Conservation (phyloP, 1,284 basidiomycete genomes). For the Rugiboletus extremiorientalis region DNA sequence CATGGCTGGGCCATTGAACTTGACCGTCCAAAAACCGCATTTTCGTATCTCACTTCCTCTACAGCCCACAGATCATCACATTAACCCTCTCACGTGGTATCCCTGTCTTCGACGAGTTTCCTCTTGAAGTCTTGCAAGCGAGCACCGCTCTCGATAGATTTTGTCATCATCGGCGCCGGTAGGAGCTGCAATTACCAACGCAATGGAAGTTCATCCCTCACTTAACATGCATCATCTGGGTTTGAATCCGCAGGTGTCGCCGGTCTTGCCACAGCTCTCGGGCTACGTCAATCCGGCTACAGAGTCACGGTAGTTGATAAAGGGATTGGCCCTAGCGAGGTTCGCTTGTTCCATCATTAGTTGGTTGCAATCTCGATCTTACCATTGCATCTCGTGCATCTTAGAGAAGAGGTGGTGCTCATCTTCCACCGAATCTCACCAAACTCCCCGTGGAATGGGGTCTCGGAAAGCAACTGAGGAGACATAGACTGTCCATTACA, state of each 20-base stretch:
- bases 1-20: no score
- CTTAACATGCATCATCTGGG: background rate
- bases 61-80: background rate
- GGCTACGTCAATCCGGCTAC: conserved; percentile 50
- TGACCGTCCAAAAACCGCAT: conserved; percentile 24
- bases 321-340: conserved; percentile 27
- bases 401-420: conserved; percentile 42
- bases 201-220: background rate
- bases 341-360: conserved; percentile 1
- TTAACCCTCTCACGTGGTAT: background rate
- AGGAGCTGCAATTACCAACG: background rate
- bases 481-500: conserved; percentile 33
- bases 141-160: conserved; percentile 39
- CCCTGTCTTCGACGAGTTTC: background rate
- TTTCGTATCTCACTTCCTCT: background rate
- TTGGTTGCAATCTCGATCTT: background rate
- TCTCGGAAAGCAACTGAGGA: conserved; percentile 40
- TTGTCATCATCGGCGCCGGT: conserved; percentile 52
- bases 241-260: conserved; percentile 39
- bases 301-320: conserved; percentile 49
- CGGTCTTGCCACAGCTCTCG: conserved; percentile 53
- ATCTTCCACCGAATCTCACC: conserved; percentile 52
- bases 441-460: conserved; percentile 56
- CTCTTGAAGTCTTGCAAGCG: conserved; percentile 22
- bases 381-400: background rate